Evolutionary conservation across 257 asterid genomes (phyloP).

Genomic region (Solanum ossicruentum): DNA sequence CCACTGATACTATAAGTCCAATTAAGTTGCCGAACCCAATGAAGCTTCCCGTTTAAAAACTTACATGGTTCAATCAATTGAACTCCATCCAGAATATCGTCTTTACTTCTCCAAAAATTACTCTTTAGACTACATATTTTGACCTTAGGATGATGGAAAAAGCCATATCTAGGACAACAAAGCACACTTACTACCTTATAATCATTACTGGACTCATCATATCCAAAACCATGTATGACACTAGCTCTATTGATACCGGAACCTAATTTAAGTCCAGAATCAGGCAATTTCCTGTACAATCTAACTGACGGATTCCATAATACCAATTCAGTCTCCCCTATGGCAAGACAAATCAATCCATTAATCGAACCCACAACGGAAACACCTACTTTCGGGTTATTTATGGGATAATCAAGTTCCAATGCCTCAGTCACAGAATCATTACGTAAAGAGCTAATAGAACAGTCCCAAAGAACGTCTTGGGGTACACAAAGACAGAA

Average conservation of each 20-base stretch:
- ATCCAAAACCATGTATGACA: constrained; percentile 25
- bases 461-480: not conserved
- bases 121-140: not conserved
- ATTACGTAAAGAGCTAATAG: constrained; percentile 16
- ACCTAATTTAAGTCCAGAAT: too few species aligned
- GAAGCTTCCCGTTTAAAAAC: not conserved
- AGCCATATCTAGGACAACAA: not conserved
- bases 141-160: not conserved
- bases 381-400: not conserved
- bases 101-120: not conserved
- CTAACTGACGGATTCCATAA: too few species aligned
- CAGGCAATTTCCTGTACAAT: too few species aligned
- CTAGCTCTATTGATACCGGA: not conserved
- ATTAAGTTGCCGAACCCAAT: not conserved
- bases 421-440: constrained; percentile 7
- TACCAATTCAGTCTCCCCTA: too few species aligned
- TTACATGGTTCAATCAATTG: not conserved
- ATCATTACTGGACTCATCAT: constrained; percentile 25
- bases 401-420: not conserved
- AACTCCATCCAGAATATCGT: not conserved
- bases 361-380: too few species aligned
- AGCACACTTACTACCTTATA: constrained; percentile 13
- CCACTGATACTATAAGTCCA: too few species aligned
- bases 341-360: too few species aligned
- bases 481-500: not conserved